These are phyloP conservation scores for Haplosporangium sp. DNA, from an alignment of 371 early-diverging fungal genomes.

Conservation along the genomic window DNA sequence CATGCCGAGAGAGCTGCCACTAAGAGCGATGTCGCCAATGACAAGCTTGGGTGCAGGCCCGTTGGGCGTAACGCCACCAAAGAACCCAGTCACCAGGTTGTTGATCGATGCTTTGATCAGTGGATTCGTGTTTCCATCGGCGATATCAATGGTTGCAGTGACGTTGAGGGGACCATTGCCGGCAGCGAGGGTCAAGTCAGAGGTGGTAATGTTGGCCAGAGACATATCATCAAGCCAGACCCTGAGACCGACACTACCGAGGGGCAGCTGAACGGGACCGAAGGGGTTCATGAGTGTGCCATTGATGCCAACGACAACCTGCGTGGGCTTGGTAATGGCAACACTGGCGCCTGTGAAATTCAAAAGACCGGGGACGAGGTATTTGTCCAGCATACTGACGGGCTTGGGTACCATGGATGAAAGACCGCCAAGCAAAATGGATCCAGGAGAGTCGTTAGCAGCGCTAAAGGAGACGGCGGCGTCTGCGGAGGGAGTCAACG, in stretches of 20 bases:
- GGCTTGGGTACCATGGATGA: constrained; percentile 39
- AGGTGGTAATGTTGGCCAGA: constrained; percentile 39
- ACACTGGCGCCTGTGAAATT: constrained; percentile 37
- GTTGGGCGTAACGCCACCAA: constrained; percentile 33
- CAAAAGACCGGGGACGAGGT: constrained; percentile 46
- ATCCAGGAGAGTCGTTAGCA: constrained; percentile 25
- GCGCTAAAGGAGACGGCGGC: constrained; percentile 37
- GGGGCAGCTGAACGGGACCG: constrained; percentile 25
- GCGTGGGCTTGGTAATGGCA: constrained; percentile 28
- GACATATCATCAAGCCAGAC: constrained; percentile 29
- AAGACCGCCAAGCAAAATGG: constrained; percentile 36
- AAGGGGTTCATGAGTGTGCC: constrained; percentile 34
- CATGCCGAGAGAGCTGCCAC: constrained; percentile 22
- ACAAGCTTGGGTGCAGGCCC: constrained; percentile 36
- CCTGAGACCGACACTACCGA: constrained; percentile 24
- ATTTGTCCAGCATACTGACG: constrained; percentile 38
- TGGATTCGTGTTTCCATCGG: constrained; percentile 37
- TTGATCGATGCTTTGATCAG: constrained; percentile 28
- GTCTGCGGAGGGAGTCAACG: constrained; percentile 37
- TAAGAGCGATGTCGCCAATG: constrained; percentile 15
- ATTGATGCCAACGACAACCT: constrained; percentile 23
- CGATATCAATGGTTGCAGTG: constrained; percentile 32
- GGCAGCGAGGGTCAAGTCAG: constrained; percentile 12
- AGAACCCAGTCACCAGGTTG: constrained; percentile 35
- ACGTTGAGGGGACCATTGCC: constrained; percentile 36